Base-by-base conservation (phyloP, 768 basidiomycete species). In the Sporobolomyces phaffii region DNA sequence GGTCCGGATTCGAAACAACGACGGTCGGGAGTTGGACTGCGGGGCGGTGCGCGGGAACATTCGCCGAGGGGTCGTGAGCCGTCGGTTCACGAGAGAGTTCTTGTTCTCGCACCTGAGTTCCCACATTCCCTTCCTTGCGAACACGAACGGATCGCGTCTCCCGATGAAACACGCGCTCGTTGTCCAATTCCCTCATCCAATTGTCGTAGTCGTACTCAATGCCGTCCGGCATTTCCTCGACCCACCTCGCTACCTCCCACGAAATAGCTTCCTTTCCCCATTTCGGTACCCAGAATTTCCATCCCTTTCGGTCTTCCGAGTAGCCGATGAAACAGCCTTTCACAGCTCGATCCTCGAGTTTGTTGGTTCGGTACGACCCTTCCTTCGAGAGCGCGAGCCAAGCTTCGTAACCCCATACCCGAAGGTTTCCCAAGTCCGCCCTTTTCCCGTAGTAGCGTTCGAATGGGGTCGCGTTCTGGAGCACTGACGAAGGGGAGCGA, bases 241-340 rank as follows among this genome's bases (percentile, higher is more conserved):
- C n/a, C 24, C 3, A 24, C 47, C 43, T 22, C 29, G 43, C 22
- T 9, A 49, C 34, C 31, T 8, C 28, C 22, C 31, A 50, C 54
- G 2, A 3, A 1, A 29, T 18, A 15, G 78, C 62, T 8, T 72
- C 63, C 67, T 73, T 75, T 50, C 73, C 67, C 1, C 75, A 77
- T 17, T 41, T 56, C 14, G 78, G 77, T 51, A 79, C 74, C 48
- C 75, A 80, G 65, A 81, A 78, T 29, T 64, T 53, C 77, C 78
- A 81, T 1, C 75, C 80, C 31, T 78, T 77, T 34, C 75, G 73
- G 6, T 73, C 74, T 29, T 43, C 31, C 0, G 77, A 73, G 63
- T 81, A 81, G 1, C 80, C 80, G 63, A 81, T 60, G 63, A 81
- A 80, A 15, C 80, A 64, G 28, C 78, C 77, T 56, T 80, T 78